A percentile compares a stretch with the other conserved stretches of the same genome.
Conservation (phyloP, 768 basidiomycete species). For the Wakefieldia striispora region DNA sequence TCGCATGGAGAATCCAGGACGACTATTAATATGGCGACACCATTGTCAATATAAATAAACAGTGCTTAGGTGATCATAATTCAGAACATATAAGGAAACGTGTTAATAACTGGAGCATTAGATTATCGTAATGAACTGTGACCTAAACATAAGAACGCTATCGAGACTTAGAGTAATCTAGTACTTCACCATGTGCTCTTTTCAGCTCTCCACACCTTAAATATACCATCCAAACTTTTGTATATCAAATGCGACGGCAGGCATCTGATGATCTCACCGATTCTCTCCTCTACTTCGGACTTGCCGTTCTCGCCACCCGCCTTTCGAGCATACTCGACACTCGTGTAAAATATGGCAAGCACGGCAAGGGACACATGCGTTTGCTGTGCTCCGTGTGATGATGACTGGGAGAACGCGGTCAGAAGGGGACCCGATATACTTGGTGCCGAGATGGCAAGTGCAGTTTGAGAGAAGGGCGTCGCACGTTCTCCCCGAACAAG, state of each 20-base stretch:
- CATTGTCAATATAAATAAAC: too few relatives aligned
- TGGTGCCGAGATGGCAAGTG: slow-evolving; percentile 60
- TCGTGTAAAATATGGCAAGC: slow-evolving; percentile 84
- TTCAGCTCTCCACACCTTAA: slow-evolving; percentile 86
- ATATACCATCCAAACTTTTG: slow-evolving; percentile 92
- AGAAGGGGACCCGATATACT: slow-evolving; percentile 67
- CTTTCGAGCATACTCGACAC: slow-evolving; percentile 77
- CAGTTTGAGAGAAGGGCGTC: slow-evolving; percentile 62
- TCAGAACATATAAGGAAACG: too few relatives aligned
- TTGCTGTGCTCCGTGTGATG: slow-evolving; percentile 83
- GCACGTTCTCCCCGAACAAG: slow-evolving; percentile 89
- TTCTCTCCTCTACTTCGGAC: slow-evolving; percentile 66
- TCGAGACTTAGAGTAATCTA: slow-evolving; percentile 10
- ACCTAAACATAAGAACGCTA: background rate
- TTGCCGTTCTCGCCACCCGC: slow-evolving; percentile 66
- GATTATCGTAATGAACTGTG: too few relatives aligned
- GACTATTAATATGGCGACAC: too few relatives aligned
- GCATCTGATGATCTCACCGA: slow-evolving; percentile 88
- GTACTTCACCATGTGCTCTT: slow-evolving; percentile 57
- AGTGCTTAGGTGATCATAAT: too few relatives aligned
- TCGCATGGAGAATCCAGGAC: too few relatives aligned
- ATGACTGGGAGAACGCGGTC: slow-evolving; percentile 67
- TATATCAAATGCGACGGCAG: slow-evolving; percentile 85
- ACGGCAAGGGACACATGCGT: slow-evolving; percentile 94
- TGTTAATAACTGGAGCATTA: too few relatives aligned